phyloP scores from a whole-genome alignment of 1,139 yeast genomes.

The Petasospora fabianii region DNA sequence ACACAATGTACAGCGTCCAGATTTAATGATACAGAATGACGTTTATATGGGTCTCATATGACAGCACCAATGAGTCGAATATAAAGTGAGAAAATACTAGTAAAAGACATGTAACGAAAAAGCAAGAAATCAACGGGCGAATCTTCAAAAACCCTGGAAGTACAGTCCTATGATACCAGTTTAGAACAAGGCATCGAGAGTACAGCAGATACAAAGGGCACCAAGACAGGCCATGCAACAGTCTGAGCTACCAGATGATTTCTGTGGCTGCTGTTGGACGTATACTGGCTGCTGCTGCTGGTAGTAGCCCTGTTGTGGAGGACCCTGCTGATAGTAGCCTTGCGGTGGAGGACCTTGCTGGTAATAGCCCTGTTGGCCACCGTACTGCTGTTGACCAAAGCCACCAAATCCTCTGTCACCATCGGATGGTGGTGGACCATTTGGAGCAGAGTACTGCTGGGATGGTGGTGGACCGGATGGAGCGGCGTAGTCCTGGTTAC shows the following conservation, averaged over 20 bases:
- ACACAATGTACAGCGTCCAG: too few relatives aligned
- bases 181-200: slow-evolving; percentile 63
- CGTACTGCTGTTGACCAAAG: slow-evolving; percentile 26
- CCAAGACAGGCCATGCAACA: slow-evolving; percentile 71
- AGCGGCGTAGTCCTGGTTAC: slow-evolving; percentile 18
- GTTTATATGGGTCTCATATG: too few relatives aligned
- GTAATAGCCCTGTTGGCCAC: slow-evolving; percentile 18
- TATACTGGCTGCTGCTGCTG: slow-evolving; percentile 66
- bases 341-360: slow-evolving; percentile 27
- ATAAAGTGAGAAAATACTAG: too few relatives aligned
- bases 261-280: slow-evolving; percentile 53
- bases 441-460: slow-evolving; percentile 21
- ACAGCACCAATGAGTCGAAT: background rate
- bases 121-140: background rate
- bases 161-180: background rate
- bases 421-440: slow-evolving; percentile 24
- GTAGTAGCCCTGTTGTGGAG: slow-evolving; percentile 38
- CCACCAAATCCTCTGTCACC: slow-evolving; percentile 19
- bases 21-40: too few relatives aligned
- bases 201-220: slow-evolving; percentile 71
- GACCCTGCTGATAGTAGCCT: slow-evolving; percentile 31
- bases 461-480: slow-evolving; percentile 25
- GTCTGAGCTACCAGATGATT: slow-evolving; percentile 36
- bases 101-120: background rate
- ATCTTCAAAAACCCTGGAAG: background rate